Base-by-base conservation (phyloP, 164 flowering plant species). In the Chloranthus sessilifolius region DNA sequence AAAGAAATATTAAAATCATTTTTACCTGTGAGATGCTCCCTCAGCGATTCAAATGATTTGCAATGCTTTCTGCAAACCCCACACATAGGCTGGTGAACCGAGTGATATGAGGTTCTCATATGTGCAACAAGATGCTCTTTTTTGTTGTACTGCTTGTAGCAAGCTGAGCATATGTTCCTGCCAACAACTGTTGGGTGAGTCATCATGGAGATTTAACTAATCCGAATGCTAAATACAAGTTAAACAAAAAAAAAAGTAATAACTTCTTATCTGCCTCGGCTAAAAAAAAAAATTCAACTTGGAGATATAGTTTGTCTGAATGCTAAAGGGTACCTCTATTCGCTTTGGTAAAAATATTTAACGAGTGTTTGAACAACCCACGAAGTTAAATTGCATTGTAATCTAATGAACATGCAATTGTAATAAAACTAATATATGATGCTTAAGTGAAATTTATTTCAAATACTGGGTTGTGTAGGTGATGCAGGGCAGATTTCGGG, bases 111-210 rank as follows among this genome's bases (percentile, higher is more conserved):
- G 15, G 41, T 58, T 53, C 60, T 80, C 86, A 81, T 77, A 63
- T 86, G 95, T 40, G 55, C 76, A 53, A 86, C 44, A 24, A 86
- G 81, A 68, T 86, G 88, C 56, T 77, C 85, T 67, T 76, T 83
- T 53, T 68, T 79, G 63, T 83, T 86, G 45, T 74, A 86, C 53
- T 77, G 84, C 69, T 78, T 83, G 63, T 55, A 81, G 69, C 91
- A 86, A 8, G 88, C 95, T 22, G 74, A 52, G 55, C 91, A 86
- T 59, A 65, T 76, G 64, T 79, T 77, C 80, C 91, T 85, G 72
- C 12, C 29, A 56, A 50, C 17, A 61, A 14, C 11, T 24, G 26
- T 14, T 39, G 51, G 22, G 53, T 63, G 24, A 59, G 47, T 7
- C 33, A 14, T 43, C 37, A n/a, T n/a, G n/a, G 36, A 33, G 7